Evolutionary conservation across 108 stramenopile genomes (phyloP).

Genomic region (Cyclotella cryptica): DNA sequence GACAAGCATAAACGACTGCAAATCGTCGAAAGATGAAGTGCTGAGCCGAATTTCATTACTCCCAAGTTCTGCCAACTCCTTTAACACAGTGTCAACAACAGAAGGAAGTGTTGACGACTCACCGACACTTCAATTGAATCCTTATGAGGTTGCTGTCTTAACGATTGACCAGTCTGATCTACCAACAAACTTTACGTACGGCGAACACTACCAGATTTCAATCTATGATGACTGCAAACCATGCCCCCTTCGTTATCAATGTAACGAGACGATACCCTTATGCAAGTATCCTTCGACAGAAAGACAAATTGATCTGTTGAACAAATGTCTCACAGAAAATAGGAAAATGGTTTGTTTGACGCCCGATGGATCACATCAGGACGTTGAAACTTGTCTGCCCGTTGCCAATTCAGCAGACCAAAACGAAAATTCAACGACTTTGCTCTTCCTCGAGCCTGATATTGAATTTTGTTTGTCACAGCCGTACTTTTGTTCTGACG

Average conservation of each 20-base stretch:
- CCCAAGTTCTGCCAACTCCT: conserved; percentile 10
- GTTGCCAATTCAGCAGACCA: conserved; percentile 14
- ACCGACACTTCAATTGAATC: conserved; percentile 58
- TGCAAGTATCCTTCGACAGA: conserved; percentile 37
- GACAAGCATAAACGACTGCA: conserved; percentile 61
- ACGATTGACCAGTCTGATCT: conserved; percentile 73
- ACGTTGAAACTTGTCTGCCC: conserved; percentile 32
- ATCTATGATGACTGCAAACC: conserved; percentile 88
- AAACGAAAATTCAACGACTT: background rate
- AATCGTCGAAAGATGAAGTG: conserved; percentile 49
- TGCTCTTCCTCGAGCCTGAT: conserved; percentile 58
- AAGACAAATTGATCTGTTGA: conserved; percentile 42
- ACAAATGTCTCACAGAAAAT: conserved; percentile 55
- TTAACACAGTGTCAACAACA: conserved; percentile 20
- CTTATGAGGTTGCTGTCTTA: conserved; percentile 70
- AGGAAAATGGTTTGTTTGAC: conserved; percentile 55
- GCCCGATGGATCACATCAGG: conserved; percentile 48
- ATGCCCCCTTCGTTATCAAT: conserved; percentile 80
- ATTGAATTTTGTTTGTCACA: conserved; percentile 63
- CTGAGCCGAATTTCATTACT: conserved; percentile 44
- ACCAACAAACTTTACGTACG: conserved; percentile 77
- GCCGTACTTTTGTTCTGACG: conserved; percentile 73
- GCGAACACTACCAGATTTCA: conserved; percentile 76
- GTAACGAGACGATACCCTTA: conserved; percentile 38
- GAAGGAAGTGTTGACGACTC: conserved; percentile 49